A percentile compares a stretch with the other conserved stretches of the same genome.
Evolutionary conservation across 1,139 yeast genomes (phyloP).

Genomic region (Yamadazyma conglobata): DNA sequence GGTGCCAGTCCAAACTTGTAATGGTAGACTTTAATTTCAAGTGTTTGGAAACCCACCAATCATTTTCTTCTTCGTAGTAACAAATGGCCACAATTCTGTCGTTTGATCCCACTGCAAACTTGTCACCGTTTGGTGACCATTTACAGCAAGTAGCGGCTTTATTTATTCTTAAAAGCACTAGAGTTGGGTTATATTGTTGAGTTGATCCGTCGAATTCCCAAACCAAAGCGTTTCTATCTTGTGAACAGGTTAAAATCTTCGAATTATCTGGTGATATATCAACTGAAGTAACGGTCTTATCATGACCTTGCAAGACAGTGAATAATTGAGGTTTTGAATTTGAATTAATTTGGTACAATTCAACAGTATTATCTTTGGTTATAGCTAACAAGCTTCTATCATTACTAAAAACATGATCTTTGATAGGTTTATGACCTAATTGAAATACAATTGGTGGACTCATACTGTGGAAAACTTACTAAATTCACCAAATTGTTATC

Average conservation of each 20-base stretch:
- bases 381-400: slow-evolving; percentile 72
- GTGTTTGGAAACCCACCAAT: slow-evolving; percentile 99
- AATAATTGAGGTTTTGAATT: slow-evolving; percentile 46
- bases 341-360: slow-evolving; percentile 56
- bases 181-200: slow-evolving; percentile 70
- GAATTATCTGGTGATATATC: slow-evolving; percentile 83
- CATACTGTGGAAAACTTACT: too few relatives aligned
- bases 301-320: slow-evolving; percentile 76
- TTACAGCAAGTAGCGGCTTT: slow-evolving; percentile 91
- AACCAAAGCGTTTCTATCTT: slow-evolving; percentile 95
- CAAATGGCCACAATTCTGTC: slow-evolving; percentile 94
- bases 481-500: background rate
- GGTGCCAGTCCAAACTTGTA: slow-evolving; percentile 89
- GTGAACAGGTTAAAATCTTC: slow-evolving; percentile 92
- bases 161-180: slow-evolving; percentile 86
- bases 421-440: slow-evolving; percentile 81
- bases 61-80: slow-evolving; percentile 92
- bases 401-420: slow-evolving; percentile 83
- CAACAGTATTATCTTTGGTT: slow-evolving; percentile 74
- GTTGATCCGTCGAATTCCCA: slow-evolving; percentile 68
- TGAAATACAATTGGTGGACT: slow-evolving; percentile 42
- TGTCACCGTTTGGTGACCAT: slow-evolving; percentile 91
- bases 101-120: slow-evolving; percentile 96
- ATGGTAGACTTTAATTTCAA: slow-evolving; percentile 87
- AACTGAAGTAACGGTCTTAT: slow-evolving; percentile 90